These are phyloP conservation scores for Copromyces sp. DNA, from an alignment of 495 filamentous ascomycete genomes.

Conservation along the genomic window DNA sequence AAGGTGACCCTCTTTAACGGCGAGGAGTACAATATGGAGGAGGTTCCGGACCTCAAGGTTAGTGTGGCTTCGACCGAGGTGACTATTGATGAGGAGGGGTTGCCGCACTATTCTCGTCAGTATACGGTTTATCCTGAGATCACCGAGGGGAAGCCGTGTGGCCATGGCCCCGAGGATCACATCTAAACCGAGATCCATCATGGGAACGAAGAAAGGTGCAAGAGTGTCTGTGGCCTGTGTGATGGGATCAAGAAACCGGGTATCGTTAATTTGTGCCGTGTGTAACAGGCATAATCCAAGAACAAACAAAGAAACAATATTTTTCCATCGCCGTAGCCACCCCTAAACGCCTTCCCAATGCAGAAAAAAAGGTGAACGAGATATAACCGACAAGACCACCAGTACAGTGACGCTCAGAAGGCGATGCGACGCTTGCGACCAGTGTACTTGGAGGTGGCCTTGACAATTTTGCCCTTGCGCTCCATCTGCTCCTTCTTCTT, in stretches of 20 bases:
- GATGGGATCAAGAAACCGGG: constrained; percentile 6
- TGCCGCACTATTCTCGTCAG: constrained; percentile 23
- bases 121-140: constrained; percentile 27
- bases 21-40: constrained; percentile 17
- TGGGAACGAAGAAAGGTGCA: neutral
- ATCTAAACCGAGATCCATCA: constrained; percentile 45
- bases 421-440: constrained; percentile 66
- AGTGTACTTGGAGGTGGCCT: constrained; percentile 82
- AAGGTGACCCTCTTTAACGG: constrained; percentile 25
- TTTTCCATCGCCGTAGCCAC: constrained; percentile 5
- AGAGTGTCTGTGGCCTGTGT: neutral
- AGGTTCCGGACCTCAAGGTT: constrained; percentile 26
- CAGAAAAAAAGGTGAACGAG: neutral
- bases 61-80: constrained; percentile 29
- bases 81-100: constrained; percentile 18
- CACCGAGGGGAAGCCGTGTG: constrained; percentile 25
- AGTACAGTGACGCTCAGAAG: constrained; percentile 24
- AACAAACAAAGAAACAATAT: neutral
- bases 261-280: constrained; percentile 12
- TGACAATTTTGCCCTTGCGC: constrained; percentile 87
- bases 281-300: neutral
- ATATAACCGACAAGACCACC: neutral
- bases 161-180: constrained; percentile 72
- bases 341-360: constrained; percentile 12
- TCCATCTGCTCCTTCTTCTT: constrained; percentile 95